Percentiles rank a stretch among this genome's conserved stretches.
These are phyloP conservation scores for Cephalotrichum gorgonifer DNA, from an alignment of 2,329 filamentous ascomycete species.

Conservation along the genomic window DNA sequence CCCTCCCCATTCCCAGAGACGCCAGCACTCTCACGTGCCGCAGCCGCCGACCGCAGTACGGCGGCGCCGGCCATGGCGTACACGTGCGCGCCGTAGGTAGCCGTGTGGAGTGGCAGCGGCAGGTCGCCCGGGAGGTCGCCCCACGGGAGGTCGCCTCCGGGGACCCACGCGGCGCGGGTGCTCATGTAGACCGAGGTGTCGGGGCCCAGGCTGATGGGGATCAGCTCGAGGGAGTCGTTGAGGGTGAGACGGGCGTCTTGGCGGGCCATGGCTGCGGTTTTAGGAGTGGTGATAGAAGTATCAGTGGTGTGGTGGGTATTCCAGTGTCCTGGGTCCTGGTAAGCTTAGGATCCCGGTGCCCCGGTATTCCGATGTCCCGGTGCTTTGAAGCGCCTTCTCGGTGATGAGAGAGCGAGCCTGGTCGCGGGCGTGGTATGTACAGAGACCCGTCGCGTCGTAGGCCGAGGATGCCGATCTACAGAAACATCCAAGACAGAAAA, in stretches of 20 bases:
- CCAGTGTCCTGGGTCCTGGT: too few relatives aligned
- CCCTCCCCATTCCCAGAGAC: not conserved
- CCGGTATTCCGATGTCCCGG: too few relatives aligned
- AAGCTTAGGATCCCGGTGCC: too few relatives aligned
- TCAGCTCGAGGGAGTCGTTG: slow-evolving; percentile 7
- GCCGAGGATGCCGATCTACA: too few relatives aligned
- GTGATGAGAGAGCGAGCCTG: too few relatives aligned
- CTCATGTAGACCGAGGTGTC: not conserved
- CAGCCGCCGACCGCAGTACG: not conserved
- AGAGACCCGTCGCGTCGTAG: too few relatives aligned
- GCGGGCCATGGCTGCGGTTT: not conserved
- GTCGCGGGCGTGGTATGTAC: too few relatives aligned
- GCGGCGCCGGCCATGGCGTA: slow-evolving; percentile 6
- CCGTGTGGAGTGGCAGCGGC: not conserved
- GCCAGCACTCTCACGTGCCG: not conserved
- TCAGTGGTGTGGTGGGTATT: not conserved
- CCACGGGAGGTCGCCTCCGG: slow-evolving; percentile 4
- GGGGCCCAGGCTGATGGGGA: not conserved
- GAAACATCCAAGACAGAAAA: too few relatives aligned
- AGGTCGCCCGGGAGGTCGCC: not conserved
- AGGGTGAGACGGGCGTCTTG: slow-evolving; percentile 3
- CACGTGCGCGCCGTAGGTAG: slow-evolving; percentile 6
- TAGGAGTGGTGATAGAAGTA: not conserved
- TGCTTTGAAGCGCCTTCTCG: too few relatives aligned
- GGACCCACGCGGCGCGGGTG: slow-evolving; percentile 3